phyloP scores from a whole-genome alignment of 2,329 filamentous ascomycete species.

The Anisogramma anomala region DNA sequence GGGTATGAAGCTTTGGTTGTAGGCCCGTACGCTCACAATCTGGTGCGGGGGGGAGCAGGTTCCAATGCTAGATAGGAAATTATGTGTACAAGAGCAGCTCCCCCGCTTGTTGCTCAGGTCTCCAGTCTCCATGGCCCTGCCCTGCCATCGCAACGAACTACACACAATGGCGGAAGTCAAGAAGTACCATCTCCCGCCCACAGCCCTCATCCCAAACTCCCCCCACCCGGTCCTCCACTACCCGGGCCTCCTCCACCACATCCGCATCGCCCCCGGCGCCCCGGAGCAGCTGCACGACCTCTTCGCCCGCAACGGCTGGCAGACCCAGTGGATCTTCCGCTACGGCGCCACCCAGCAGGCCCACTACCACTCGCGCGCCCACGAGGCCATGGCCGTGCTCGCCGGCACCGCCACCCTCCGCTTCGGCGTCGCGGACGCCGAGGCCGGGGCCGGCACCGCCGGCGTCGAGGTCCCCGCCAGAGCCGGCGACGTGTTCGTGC shows the following conservation, averaged over 20 bases:
- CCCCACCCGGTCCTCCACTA: constrained; percentile 43
- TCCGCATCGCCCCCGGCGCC: constrained; percentile 10
- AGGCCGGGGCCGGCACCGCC: constrained; percentile 21
- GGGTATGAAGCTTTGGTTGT: too few relatives aligned
- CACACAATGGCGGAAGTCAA: constrained; percentile 24
- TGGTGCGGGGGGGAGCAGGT: too few relatives aligned
- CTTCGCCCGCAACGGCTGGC: constrained; percentile 39
- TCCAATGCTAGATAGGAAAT: too few relatives aligned
- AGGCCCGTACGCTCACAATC: too few relatives aligned
- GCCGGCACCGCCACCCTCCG: constrained; percentile 38
- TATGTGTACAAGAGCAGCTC: too few relatives aligned
- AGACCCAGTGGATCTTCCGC: constrained; percentile 43
- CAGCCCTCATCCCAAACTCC: constrained; percentile 38
- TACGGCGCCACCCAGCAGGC: constrained; percentile 43
- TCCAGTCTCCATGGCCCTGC: too few relatives aligned
- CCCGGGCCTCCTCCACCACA: constrained; percentile 25
- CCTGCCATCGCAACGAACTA: too few relatives aligned
- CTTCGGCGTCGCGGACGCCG: constrained; percentile 38
- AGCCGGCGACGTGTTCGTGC: constrained; percentile 45
- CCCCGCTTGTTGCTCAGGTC: too few relatives aligned
- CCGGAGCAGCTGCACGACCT: constrained; percentile 26
- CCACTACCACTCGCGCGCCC: constrained; percentile 44
- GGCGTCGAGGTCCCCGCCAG: constrained; percentile 36
- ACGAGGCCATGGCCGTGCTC: constrained; percentile 46
- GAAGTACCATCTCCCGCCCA: constrained; percentile 30